Evolutionary conservation across 331 rosid species (phyloP), one percentile per base, ranked within the genome.

Genomic region (Acacia concinna): DNA sequence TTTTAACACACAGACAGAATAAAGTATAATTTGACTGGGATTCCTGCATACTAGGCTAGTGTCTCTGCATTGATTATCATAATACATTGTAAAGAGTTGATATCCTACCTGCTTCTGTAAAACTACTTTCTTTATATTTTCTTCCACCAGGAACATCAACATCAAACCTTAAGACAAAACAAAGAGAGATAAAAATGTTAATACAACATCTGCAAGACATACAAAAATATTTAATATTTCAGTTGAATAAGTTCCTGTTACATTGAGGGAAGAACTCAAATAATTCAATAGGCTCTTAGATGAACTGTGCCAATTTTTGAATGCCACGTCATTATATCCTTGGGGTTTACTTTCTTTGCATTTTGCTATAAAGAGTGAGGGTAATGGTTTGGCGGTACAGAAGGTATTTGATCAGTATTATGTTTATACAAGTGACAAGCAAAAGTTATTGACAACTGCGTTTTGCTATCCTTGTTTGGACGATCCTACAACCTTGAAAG

Each of bases 91-190:
- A 34, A 75, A 81, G 75, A 43, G 79, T 57, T 47, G 28, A 77
- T 21, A 69, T 47, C 46, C 70, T 82, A 95, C 99, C 99, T 73
- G 92, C 75, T 84, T 91, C 94, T 8, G 98, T 95, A 74, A 89
- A 90, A 67, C 69, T 93, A 84, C 96, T 87, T 88, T 95, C 99
- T 81, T 90, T 93, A 65, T 89, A 95, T 54, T 83, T 88, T 80
- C 97, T 90, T 88, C 96, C 99, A 78, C 97, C 98, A 81, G 98
- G 94, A 82, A 90, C 90, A 81, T 93, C 97, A 38, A 95, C 99
- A 84, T 95, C 98, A 83, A 95, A 93, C 97, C 98, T 95, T 81
- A 65, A 69, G 31, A 73, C 63, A 80, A 72, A 85, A 46, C 56
- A 41, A 80, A 51, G 25, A 34, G 63, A 81, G 63, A 63, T 51